Conservation (phyloP, 495 filamentous ascomycete genomes). For the Neurospora tetraspora region DNA sequence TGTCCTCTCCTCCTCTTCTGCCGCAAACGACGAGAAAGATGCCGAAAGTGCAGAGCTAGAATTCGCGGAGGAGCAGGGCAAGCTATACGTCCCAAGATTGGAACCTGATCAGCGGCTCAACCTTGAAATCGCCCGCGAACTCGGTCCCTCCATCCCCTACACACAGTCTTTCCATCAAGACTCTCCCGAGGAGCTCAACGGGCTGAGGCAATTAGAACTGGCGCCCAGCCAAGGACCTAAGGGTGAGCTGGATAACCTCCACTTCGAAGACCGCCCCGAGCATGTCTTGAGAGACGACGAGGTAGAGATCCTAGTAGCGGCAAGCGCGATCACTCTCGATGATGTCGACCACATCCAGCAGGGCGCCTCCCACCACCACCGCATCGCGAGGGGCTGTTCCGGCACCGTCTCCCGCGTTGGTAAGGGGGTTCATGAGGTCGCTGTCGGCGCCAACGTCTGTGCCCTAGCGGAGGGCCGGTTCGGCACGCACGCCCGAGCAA, state of each 20-base stretch:
- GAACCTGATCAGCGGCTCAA: constrained; percentile 30
- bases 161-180: constrained; percentile 20
- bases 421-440: constrained; percentile 21
- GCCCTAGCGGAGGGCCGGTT: constrained; percentile 18
- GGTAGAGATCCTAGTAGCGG: constrained; percentile 33
- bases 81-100: constrained; percentile 29
- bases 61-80: constrained; percentile 27
- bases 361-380: background rate
- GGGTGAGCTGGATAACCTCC: constrained; percentile 9
- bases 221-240: constrained; percentile 2
- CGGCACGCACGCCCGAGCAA: constrained; percentile 15
- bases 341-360: constrained; percentile 33
- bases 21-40: background rate
- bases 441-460: constrained; percentile 32
- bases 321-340: constrained; percentile 13
- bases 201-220: constrained; percentile 16
- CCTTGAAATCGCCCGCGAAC: constrained; percentile 19
- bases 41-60: constrained; percentile 22
- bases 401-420: constrained; percentile 35
- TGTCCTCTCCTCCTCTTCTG: constrained; percentile 7
- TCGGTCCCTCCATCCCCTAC: constrained; percentile 25
- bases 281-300: constrained; percentile 19
- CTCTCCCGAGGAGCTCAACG: background rate
- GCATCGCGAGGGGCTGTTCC: constrained; percentile 26
- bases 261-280: constrained; percentile 21